Evolutionary conservation across 768 basidiomycete genomes (phyloP), one percentile per base, ranked within the genome.

Genomic region (Gloeophyllum trabeum): DNA sequence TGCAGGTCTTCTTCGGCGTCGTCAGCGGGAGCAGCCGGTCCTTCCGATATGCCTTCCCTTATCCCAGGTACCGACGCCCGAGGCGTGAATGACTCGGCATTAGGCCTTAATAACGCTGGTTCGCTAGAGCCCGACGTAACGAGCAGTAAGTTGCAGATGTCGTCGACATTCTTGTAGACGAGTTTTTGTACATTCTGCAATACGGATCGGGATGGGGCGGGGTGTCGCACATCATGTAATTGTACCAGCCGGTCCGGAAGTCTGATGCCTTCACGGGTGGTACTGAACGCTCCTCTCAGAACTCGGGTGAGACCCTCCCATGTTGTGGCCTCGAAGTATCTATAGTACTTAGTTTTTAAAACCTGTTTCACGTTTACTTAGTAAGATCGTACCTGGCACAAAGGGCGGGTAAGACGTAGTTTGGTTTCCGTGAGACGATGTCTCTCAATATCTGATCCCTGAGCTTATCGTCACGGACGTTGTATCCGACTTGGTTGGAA

Each of bases 281-380:
- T 48, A 24, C 56, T n/a, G 54, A 5, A 61, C 46, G 13, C 50
- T 51, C 5, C 41, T 28, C 3, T n/a, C n/a, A n/a, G n/a, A n/a
- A n/a, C n/a, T n/a, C n/a, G n/a, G n/a, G 49, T 48, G n/a, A 67
- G 35, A 21, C 48, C 43, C 0, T 43, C 42, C 65, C 65, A 66
- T 12, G 6, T 18, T 19, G 43, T 24, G 4, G 50, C 44, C 4
- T 20, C 41, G 25, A 59, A 53, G 24, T 47, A 50, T 6, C 55
- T 52, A 23, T 23, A 20, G 46, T 32, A 10, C 10, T 10, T 16
- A 32, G 10, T 16, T 16, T 32, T 10, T 10, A 16, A 16, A 10
- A 32, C 10, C 10, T 10, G 28, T 10, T 32, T 10, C 28, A 32
- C 28, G 16, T 32, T 10, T 32, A 16, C n/a, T n/a, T n/a, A 32